phyloP scores from a whole-genome alignment of 306 rosid genomes.

The apple (Malus domestica) region ASM211411v1 NC_041798.1:15650501-15651000 shows the following conservation, averaged over 20 bases:
- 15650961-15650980: too few relatives aligned
- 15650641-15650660: neutral
- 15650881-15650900: too few relatives aligned
- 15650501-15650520: neutral
- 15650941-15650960: too few relatives aligned
- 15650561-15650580: neutral
- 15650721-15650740: neutral
- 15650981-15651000: too few relatives aligned
- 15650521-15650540: neutral
- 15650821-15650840: too few relatives aligned
- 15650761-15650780: neutral
- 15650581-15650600: neutral
- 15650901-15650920: too few relatives aligned
- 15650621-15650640: neutral
- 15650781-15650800: neutral
- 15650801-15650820: neutral
- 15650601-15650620: neutral
- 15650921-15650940: too few relatives aligned
- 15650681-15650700: neutral
- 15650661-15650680: neutral
- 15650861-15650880: too few relatives aligned
- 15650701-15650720: neutral
- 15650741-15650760: neutral
- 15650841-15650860: too few relatives aligned
- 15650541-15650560: neutral